Evolutionary conservation across 805 yeast genomes (phyloP).

Genomic region (Candida nanaspora): DNA sequence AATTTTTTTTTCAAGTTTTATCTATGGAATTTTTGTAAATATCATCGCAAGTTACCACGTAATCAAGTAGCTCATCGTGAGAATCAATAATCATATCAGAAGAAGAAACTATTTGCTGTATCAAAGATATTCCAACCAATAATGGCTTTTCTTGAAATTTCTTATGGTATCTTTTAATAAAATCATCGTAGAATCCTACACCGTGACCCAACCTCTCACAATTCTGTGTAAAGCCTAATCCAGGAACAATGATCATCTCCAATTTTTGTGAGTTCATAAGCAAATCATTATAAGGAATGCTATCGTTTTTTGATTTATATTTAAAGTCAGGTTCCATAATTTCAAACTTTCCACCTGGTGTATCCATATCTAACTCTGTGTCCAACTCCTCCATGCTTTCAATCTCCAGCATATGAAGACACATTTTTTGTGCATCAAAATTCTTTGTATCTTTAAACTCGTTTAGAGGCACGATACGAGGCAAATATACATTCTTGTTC

Average conservation of each 20-base stretch:
- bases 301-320: constrained; percentile 3
- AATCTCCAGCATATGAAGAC: constrained; percentile 53
- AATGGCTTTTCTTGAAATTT: constrained; percentile 28
- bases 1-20: constrained; percentile 1
- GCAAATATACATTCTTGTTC: constrained; percentile 50
- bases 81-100: constrained; percentile 34
- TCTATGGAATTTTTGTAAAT: constrained; percentile 1
- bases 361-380: constrained; percentile 22
- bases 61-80: constrained; percentile 59
- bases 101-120: constrained; percentile 47
- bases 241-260: constrained; percentile 78
- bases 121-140: constrained; percentile 58
- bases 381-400: constrained; percentile 32
- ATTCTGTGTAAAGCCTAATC: constrained; percentile 61
- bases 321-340: constrained; percentile 56
- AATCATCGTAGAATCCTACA: constrained; percentile 86
- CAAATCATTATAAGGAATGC: constrained; percentile 14
- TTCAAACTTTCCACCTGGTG: constrained; percentile 62
- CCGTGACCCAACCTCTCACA: constrained; percentile 78
- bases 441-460: constrained; percentile 20
- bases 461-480: constrained; percentile 31
- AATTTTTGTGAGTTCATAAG: constrained; percentile 22
- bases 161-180: constrained; percentile 41
- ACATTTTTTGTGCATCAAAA: constrained; percentile 28
- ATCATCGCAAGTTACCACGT: constrained; percentile 36